phyloP scores from a whole-genome alignment of 108 stramenopile species.

The Nitzschia sp. region DNA sequence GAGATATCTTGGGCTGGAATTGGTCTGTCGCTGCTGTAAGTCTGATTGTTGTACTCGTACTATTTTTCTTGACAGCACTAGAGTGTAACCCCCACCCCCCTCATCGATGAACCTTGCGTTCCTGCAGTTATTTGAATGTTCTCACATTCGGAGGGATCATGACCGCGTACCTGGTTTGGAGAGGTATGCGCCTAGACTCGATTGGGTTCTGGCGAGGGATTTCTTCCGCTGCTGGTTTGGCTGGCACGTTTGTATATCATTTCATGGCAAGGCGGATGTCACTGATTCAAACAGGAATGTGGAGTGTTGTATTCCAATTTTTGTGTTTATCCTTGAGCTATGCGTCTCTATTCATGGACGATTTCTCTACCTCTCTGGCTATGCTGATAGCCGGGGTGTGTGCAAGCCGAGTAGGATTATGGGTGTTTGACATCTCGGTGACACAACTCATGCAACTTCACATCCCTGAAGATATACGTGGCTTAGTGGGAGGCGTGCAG shows the following conservation, averaged over 20 bases:
- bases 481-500: slow-evolving; percentile 65
- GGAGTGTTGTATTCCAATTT: slow-evolving; percentile 56
- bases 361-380: slow-evolving; percentile 19
- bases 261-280: slow-evolving; percentile 19
- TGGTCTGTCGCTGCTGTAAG: slow-evolving; percentile 47
- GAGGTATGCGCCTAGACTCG: slow-evolving; percentile 45
- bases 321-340: slow-evolving; percentile 41
- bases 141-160: slow-evolving; percentile 65
- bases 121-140: slow-evolving; percentile 52
- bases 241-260: slow-evolving; percentile 63
- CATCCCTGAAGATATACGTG: slow-evolving; percentile 48
- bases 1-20: slow-evolving; percentile 46
- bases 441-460: slow-evolving; percentile 68
- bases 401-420: slow-evolving; percentile 61
- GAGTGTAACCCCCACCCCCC: no score
- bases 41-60: background rate
- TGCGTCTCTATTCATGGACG: slow-evolving; percentile 35
- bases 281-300: slow-evolving; percentile 49
- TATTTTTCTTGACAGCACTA: no score
- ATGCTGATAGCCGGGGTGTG: slow-evolving; percentile 63
- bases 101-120: no score
- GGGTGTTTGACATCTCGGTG: slow-evolving; percentile 72
- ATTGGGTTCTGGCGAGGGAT: slow-evolving; percentile 65
- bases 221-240: slow-evolving; percentile 51
- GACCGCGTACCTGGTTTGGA: slow-evolving; percentile 62